Evolutionary conservation across 2,329 filamentous ascomycete genomes (phyloP).

Genomic region (Epichloe aotearoae): DNA sequence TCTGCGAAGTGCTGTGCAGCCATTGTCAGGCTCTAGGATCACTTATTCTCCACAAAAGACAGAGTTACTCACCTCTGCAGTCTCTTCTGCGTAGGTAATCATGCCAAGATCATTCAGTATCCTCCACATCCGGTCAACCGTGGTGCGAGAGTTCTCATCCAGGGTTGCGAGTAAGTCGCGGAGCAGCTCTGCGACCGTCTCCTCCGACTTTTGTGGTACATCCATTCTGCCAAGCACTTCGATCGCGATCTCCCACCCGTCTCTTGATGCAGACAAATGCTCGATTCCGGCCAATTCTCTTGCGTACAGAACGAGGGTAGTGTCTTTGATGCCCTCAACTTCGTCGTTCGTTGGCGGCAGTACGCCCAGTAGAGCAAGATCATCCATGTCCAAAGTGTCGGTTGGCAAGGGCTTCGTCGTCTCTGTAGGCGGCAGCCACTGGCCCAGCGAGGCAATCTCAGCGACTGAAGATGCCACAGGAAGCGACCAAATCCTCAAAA

Average conservation of each 20-base stretch:
- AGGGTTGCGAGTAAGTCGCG: conserved; percentile 47
- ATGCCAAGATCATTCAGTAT: conserved; percentile 70
- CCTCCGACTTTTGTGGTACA: conserved; percentile 54
- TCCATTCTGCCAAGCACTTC: conserved; percentile 73
- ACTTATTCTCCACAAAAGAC: background rate
- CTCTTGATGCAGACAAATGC: conserved; percentile 34
- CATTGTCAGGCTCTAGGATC: conserved; percentile 14
- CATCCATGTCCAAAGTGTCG: conserved; percentile 64
- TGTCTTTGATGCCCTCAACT: conserved; percentile 59
- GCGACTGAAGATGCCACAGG: conserved; percentile 65
- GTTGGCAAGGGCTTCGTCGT: conserved; percentile 35
- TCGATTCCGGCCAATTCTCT: conserved; percentile 47
- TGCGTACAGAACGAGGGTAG: conserved; percentile 65
- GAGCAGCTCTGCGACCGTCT: conserved; percentile 62
- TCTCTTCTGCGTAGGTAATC: conserved; percentile 62
- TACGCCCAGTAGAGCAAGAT: conserved; percentile 70
- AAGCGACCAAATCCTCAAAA: conserved; percentile 70
- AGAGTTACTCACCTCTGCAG: conserved; percentile 56
- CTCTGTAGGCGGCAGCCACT: conserved; percentile 53
- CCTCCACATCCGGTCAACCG: conserved; percentile 70
- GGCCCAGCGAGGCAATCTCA: conserved; percentile 70
- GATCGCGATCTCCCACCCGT: conserved; percentile 85
- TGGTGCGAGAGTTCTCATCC: conserved; percentile 52
- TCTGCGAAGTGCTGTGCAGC: conserved; percentile 56
- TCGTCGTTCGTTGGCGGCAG: conserved; percentile 44